These are phyloP conservation scores for Cinchona pubescens DNA, from an alignment of 257 asterid species.

Conservation along the genomic window DNA sequence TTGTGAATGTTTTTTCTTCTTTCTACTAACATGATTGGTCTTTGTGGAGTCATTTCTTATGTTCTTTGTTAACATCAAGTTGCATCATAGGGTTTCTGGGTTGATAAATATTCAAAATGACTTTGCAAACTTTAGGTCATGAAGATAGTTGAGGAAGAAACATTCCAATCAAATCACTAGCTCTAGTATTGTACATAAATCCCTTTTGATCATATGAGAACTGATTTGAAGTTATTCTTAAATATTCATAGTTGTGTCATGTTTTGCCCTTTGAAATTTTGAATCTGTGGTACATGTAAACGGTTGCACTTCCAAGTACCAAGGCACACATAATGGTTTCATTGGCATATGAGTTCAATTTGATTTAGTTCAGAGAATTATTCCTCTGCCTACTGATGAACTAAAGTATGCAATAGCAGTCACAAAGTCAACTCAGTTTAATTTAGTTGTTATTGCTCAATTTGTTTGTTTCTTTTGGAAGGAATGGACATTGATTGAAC, in stretches of 20 bases:
- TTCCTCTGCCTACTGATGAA: neutral
- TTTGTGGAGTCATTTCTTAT: too few species aligned
- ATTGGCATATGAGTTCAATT: neutral
- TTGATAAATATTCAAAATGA: neutral
- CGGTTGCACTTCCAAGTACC: neutral
- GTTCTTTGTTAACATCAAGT: too few species aligned
- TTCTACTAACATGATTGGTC: neutral
- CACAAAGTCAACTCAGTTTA: neutral
- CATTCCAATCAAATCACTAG: neutral
- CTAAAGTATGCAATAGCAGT: neutral
- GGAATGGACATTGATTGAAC: too few species aligned
- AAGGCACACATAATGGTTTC: neutral
- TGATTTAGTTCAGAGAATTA: neutral
- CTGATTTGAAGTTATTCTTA: neutral
- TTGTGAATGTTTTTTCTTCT: neutral
- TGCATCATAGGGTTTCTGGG: neutral
- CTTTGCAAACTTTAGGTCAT: neutral
- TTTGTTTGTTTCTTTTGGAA: too few species aligned
- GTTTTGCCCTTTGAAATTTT: neutral
- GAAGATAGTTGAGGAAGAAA: neutral
- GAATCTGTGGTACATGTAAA: neutral
- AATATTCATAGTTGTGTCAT: neutral
- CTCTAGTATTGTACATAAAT: too few species aligned
- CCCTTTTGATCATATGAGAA: neutral
- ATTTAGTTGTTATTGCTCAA: neutral